These are phyloP conservation scores for Dioscorea alata DNA, from an alignment of 106 monocot genomes.

Conservation along the genomic window DNA sequence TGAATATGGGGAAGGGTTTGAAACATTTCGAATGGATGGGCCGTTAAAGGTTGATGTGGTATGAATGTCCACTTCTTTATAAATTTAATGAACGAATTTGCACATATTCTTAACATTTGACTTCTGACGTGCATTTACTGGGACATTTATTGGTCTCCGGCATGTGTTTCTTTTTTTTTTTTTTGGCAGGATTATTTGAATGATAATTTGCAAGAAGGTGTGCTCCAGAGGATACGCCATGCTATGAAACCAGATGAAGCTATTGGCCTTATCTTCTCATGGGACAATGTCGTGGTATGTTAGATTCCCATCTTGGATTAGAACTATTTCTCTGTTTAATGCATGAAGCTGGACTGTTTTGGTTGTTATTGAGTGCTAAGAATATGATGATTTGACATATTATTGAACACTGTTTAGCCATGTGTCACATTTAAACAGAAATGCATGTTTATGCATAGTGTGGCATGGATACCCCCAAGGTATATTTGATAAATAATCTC, in stretches of 20 bases:
- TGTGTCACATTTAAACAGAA: too few species aligned
- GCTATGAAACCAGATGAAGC: conserved; percentile 99
- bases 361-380: too few species aligned
- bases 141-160: too few species aligned
- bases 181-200: conserved; percentile 77
- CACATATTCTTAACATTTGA: too few species aligned
- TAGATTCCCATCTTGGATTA: neutral
- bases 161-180: neutral
- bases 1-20: conserved; percentile 99
- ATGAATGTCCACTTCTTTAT: neutral
- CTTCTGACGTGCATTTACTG: too few species aligned
- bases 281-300: conserved; percentile 98
- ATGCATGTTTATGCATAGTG: too few species aligned
- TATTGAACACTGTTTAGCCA: too few species aligned
- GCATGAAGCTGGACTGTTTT: too few species aligned
- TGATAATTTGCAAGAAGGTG: conserved; percentile 85
- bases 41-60: conserved; percentile 97
- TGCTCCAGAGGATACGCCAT: conserved; percentile 97
- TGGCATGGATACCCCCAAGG: too few species aligned
- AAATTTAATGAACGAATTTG: too few species aligned
- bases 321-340: neutral
- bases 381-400: too few species aligned
- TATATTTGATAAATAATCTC: too few species aligned
- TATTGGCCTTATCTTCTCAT: conserved; percentile 95
- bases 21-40: conserved; percentile 96